Percentiles rank a stretch among this genome's conserved stretches.
Evolutionary conservation across 257 asterid species (phyloP).

Genomic region (Primulina tabacum): DNA sequence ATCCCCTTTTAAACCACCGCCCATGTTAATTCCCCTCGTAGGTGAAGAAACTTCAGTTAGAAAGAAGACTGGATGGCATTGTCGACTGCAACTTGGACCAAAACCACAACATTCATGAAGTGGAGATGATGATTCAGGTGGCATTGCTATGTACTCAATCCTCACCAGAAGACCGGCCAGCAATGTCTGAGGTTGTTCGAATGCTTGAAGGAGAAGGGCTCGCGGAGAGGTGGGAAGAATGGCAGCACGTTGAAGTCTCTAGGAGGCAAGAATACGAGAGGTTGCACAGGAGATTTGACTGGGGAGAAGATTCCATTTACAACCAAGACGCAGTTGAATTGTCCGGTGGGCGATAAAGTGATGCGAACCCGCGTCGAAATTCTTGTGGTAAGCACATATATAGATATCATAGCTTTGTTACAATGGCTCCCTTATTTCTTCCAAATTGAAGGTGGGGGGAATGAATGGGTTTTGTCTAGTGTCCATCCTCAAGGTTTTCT

Average conservation of each 20-base stretch:
- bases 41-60: conserved; percentile 86
- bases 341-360: conserved; percentile 73
- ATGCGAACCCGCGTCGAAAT: conserved; percentile 6
- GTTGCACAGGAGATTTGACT: conserved; percentile 71
- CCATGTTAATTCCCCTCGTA: conserved; percentile 17
- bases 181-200: conserved; percentile 92
- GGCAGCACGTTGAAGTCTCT: conserved; percentile 72
- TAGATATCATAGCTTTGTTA: no score
- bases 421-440: not conserved
- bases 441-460: not conserved
- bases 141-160: conserved; percentile 86
- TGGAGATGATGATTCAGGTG: conserved; percentile 95
- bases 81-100: conserved; percentile 66
- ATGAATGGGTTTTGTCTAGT: not conserved
- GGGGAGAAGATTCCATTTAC: conserved; percentile 76
- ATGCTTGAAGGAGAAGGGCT: conserved; percentile 96
- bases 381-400: not conserved
- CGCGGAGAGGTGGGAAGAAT: conserved; percentile 88
- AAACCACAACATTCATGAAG: conserved; percentile 59
- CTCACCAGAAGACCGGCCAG: conserved; percentile 91
- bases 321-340: conserved; percentile 76
- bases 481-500: not conserved
- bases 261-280: conserved; percentile 76
- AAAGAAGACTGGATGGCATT: conserved; percentile 68
- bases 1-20: not conserved